These are phyloP conservation scores for Claviceps maximensis DNA, from an alignment of 2,329 filamentous ascomycete species.

Conservation along the genomic window DNA sequence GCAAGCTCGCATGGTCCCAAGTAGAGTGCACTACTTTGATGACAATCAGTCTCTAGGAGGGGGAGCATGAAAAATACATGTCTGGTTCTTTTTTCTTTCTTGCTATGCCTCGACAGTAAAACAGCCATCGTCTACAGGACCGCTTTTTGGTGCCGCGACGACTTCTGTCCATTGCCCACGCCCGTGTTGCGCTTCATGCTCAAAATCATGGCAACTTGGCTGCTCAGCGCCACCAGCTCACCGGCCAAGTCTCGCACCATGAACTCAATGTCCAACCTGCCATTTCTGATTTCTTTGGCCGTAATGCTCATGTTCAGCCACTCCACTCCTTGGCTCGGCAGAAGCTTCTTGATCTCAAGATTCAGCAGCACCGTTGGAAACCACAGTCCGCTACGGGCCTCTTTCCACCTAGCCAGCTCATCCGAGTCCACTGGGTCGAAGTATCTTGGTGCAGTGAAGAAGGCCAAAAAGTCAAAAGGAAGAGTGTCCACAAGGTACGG, in stretches of 20 bases:
- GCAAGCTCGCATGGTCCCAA: not conserved
- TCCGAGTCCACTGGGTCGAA: not conserved
- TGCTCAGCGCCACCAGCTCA: constrained; percentile 16
- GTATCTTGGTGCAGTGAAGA: not conserved
- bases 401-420: not conserved
- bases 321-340: constrained; percentile 55
- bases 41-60: not conserved
- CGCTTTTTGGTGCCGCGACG: not conserved
- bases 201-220: constrained; percentile 14
- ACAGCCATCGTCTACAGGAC: not conserved
- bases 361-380: constrained; percentile 66
- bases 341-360: constrained; percentile 58
- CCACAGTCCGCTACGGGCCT: constrained; percentile 43
- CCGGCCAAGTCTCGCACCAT: constrained; percentile 36
- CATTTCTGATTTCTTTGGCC: constrained; percentile 55
- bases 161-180: not conserved
- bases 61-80: not conserved
- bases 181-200: constrained; percentile 7
- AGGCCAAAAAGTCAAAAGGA: constrained; percentile 24
- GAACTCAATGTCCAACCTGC: constrained; percentile 62
- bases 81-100: not conserved
- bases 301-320: constrained; percentile 56
- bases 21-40: not conserved
- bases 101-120: not conserved
- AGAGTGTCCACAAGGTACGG: constrained; percentile 51